phyloP scores from a whole-genome alignment of 495 filamentous ascomycete genomes.

The Xylaria intraflava region DNA sequence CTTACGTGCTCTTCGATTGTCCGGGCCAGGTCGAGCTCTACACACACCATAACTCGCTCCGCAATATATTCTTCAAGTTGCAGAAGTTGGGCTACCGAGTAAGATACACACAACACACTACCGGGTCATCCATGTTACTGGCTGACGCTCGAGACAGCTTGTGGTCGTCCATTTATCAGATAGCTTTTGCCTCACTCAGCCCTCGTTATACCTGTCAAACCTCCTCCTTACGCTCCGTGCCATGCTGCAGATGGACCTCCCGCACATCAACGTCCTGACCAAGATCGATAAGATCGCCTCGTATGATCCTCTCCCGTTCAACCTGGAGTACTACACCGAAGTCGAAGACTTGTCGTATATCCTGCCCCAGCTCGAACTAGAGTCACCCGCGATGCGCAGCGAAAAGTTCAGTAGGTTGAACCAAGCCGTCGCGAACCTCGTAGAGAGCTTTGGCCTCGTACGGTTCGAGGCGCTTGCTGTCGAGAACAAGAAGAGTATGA shows the following conservation, averaged over 20 bases:
- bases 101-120: conserved; percentile 23
- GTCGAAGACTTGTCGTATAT: conserved; percentile 89
- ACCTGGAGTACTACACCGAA: conserved; percentile 93
- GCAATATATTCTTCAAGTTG: conserved; percentile 82
- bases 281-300: conserved; percentile 86
- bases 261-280: conserved; percentile 81
- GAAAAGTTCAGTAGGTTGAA: conserved; percentile 78
- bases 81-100: conserved; percentile 93
- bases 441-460: conserved; percentile 83
- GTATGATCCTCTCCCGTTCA: conserved; percentile 81
- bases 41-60: conserved; percentile 82
- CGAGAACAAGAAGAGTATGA: conserved; percentile 95
- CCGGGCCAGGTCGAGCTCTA: conserved; percentile 96
- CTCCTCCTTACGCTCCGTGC: conserved; percentile 85
- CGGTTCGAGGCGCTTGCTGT: conserved; percentile 90
- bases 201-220: conserved; percentile 90
- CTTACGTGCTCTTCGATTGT: conserved; percentile 93
- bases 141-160: conserved; percentile 50
- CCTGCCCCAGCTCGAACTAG: conserved; percentile 63
- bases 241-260: conserved; percentile 96
- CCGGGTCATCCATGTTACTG: background rate
- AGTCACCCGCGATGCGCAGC: conserved; percentile 49
- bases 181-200: conserved; percentile 82
- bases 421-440: conserved; percentile 73
- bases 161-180: conserved; percentile 88